These are phyloP conservation scores for Casuarina cunninghamiana DNA, from an alignment of 306 rosid genomes.

Conservation along the genomic window DNA sequence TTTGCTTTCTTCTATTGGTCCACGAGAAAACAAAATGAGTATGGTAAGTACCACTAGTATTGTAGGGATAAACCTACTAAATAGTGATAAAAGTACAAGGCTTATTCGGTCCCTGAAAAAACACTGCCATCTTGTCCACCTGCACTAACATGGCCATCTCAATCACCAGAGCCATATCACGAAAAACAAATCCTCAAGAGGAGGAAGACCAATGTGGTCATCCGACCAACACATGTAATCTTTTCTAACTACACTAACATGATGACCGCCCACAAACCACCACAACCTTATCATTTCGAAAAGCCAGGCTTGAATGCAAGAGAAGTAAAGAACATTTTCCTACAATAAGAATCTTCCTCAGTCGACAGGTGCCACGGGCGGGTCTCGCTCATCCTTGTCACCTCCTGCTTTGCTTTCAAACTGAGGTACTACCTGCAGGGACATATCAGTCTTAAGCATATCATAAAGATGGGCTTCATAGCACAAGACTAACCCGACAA, in stretches of 20 bases:
- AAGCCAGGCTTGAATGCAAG: not conserved
- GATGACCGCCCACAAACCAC: not conserved
- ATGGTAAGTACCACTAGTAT: no score
- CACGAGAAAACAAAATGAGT: no score
- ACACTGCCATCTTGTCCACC: no score
- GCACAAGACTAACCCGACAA: not conserved
- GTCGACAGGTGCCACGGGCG: constrained; percentile 9
- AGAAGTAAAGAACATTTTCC: not conserved
- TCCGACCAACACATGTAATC: not conserved
- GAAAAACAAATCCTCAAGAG: no score
- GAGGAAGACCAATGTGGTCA: not conserved
- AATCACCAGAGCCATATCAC: no score
- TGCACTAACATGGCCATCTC: no score
- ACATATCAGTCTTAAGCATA: not conserved
- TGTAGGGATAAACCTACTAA: no score
- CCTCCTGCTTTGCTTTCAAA: constrained; percentile 31
- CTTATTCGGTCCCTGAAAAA: no score
- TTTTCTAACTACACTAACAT: not conserved
- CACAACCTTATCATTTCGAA: not conserved
- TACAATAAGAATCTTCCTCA: not conserved
- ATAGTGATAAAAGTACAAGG: not conserved
- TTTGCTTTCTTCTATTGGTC: no score
- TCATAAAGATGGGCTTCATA: not conserved
- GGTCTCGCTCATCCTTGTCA: constrained; percentile 29
- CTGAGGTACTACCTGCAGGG: constrained; percentile 77